A percentile compares a stretch with the other conserved stretches of the same genome.
phyloP scores from a whole-genome alignment of 495 filamentous ascomycete species.

The Cladorrhinum samala region DNA sequence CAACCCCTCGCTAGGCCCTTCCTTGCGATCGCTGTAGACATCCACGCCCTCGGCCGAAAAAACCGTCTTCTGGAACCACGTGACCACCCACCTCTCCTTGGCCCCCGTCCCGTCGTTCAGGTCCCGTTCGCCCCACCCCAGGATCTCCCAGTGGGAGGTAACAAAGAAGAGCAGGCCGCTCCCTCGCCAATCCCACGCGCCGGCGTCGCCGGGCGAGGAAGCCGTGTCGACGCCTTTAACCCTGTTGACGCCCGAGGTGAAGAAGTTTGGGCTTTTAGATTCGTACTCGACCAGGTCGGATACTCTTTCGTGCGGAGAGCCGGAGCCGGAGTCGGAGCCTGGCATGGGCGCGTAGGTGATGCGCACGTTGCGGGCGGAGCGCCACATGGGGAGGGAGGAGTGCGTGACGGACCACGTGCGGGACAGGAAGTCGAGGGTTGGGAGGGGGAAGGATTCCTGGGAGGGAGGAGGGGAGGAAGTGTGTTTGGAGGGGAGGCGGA shows the following conservation, averaged over 20 bases:
- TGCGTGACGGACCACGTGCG: conserved; percentile 72
- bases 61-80: conserved; percentile 66
- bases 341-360: conserved; percentile 64
- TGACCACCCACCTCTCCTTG: conserved; percentile 63
- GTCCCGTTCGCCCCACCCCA: conserved; percentile 69
- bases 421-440: conserved; percentile 52
- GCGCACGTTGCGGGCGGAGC: conserved; percentile 60
- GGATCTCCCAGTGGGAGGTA: conserved; percentile 63
- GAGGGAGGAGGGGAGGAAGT: conserved; percentile 19
- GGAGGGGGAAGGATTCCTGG: conserved; percentile 40
- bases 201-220: conserved; percentile 27
- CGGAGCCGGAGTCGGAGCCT: no score
- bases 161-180: conserved; percentile 61
- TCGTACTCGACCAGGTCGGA: conserved; percentile 68
- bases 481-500: conserved; percentile 44
- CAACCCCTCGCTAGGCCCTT: conserved; percentile 45
- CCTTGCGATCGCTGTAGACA: conserved; percentile 54
- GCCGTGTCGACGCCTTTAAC: conserved; percentile 61
- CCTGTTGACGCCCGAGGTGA: conserved; percentile 44
- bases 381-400: conserved; percentile 74
- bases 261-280: conserved; percentile 15
- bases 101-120: conserved; percentile 34
- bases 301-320: conserved; percentile 22
- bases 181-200: conserved; percentile 65
- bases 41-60: conserved; percentile 74